Evolutionary conservation across 257 asterid species (phyloP), one percentile per base, ranked within the genome.

Genomic region (Solanum chiquidenum): DNA sequence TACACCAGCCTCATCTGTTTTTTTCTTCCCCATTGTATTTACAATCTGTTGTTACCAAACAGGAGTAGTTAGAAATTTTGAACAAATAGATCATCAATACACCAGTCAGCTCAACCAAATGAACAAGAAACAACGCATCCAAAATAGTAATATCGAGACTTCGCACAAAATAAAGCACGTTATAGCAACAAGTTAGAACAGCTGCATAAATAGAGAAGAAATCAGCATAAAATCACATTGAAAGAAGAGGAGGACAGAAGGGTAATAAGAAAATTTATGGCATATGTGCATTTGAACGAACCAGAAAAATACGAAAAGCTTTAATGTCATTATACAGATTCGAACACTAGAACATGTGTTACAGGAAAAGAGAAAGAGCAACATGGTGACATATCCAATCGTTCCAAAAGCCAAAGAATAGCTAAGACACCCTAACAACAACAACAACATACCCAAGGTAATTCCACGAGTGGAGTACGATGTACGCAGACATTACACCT

Each of bases 11-110:
- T 94, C 96, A n/a, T 93, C 95, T 14, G 91, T 77, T 87, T 93
- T 93, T 90, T 93, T 94, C 93, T 91, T 94, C 7, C 95, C 98
- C 96, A 94, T 94, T 12, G 83, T 21, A 68, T 42, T 44, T 14
- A 80, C 37, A 27, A 27, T 44, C 40, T 80, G 85, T 80, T 27
- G 40, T 46, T 4, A 27, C 64, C 85, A 80, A 80, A 25, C 27
- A 79, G 38, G 52, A 79, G 40, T 12, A 49, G 34, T 80, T 25
- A 80, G 66, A 29, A 80, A 46, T 7, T 13, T 9, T 14, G 68
- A 80, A 80, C 18, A 44, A 42, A 2, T 80, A 80, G 66, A 44
- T 46, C 5, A 18, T 27, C 60, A 27, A 21, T 44, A 44, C 25
- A 44, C 12, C 37, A 44, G 68, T 80, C 85, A 46, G 85, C 85